Conservation (phyloP, 352 stramenopile species). For the Aphanomyces euteiches region DNA sequence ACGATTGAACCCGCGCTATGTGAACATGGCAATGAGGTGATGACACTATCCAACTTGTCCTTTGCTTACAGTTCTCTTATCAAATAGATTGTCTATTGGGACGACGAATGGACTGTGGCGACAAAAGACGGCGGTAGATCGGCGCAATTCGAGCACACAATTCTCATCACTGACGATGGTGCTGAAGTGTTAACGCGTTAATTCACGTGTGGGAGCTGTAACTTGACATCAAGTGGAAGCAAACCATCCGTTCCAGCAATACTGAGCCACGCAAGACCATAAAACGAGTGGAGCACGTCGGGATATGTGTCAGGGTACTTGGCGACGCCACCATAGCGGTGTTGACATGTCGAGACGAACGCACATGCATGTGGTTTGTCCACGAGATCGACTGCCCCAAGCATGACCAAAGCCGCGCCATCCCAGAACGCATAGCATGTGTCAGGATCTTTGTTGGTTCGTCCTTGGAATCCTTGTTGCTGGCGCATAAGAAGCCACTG, state of each 20-base stretch:
- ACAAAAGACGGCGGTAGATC: slow-evolving; percentile 90
- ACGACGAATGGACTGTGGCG: slow-evolving; percentile 96
- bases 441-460: slow-evolving; percentile 88
- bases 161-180: slow-evolving; percentile 93
- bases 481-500: slow-evolving; percentile 82
- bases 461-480: slow-evolving; percentile 82
- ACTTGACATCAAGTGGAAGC: slow-evolving; percentile 28
- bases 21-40: slow-evolving; percentile 83
- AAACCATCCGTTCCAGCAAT: slow-evolving; percentile 49
- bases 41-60: neutral
- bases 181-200: slow-evolving; percentile 89
- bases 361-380: slow-evolving; percentile 57
- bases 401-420: slow-evolving; percentile 77
- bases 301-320: slow-evolving; percentile 43
- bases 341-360: slow-evolving; percentile 86
- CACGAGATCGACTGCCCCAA: slow-evolving; percentile 75
- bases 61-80: slow-evolving; percentile 1
- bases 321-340: slow-evolving; percentile 48
- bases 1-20: slow-evolving; percentile 98
- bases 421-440: slow-evolving; percentile 93
- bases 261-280: slow-evolving; percentile 86
- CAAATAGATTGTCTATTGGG: slow-evolving; percentile 83
- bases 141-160: slow-evolving; percentile 98
- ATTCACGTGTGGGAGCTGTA: slow-evolving; percentile 20
- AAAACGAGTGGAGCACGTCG: slow-evolving; percentile 91